Base-by-base conservation (phyloP, 2,329 filamentous ascomycete genomes). In the Aspergillus brunneoviolaceus region DNA sequence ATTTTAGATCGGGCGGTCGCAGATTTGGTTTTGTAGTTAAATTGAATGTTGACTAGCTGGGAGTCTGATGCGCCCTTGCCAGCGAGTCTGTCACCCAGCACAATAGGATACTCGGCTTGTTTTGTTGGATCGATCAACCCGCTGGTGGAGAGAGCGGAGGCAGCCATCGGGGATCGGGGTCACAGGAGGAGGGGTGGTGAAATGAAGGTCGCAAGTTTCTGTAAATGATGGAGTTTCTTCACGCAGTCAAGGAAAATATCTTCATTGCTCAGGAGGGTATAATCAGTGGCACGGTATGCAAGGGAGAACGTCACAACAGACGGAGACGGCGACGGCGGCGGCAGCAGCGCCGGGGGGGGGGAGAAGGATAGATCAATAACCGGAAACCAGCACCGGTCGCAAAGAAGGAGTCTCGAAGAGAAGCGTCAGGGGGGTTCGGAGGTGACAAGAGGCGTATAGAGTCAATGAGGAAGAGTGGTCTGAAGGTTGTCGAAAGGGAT, bases 21-120 rank as follows among this genome's bases (percentile, higher is more conserved):
- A 49, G 70, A 72, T 54, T 80, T 80, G 63, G 72, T 76, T 61
- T 79, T 79, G 68, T 79, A 77, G 60, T 80, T 80, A 61, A 80
- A 81, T 42, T 77, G 76, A 59, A 81, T 69, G 53, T 77, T 77
- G 62, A 80, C 65, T 51, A 77, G 71, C 21, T 67, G 67, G 25
- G 65, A 64, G 12, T 39, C 58, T 19, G 62, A 54, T 29, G 63
- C 64, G 5, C 63, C 60, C 31, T 69, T 72, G 21, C 68, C 70
- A 33, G 75, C 71, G 25, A 81, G 67, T 61, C 71, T 73, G 49
- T 79, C 77, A 16, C 79, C 78, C 54, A 81, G 70, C 27, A 80
- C 67, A 63, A 81, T 77, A 23, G 78, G 77, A 64, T 80, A 81
- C 55, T 80, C 79, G 53, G 74, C 78, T 56, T 76, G 75, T 61